Conservation (phyloP, 108 stramenopile genomes). For the Cyclotella sp. region DNA sequence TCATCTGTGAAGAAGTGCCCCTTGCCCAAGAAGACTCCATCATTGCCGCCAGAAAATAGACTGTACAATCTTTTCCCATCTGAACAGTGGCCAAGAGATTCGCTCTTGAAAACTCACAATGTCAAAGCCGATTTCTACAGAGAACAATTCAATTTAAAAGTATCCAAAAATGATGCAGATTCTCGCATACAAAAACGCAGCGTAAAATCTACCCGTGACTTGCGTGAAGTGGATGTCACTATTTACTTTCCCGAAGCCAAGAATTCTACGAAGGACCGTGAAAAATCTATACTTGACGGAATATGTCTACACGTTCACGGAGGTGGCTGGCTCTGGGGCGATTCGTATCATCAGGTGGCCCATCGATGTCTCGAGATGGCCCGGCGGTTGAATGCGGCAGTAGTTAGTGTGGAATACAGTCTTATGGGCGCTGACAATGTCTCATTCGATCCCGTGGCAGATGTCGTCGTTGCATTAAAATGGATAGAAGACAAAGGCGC, state of each 20-base stretch:
- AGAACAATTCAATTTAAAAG: constrained; percentile 42
- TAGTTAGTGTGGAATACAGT: constrained; percentile 50
- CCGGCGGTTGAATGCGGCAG: constrained; percentile 30
- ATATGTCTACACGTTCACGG: constrained; percentile 54
- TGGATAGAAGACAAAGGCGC: constrained; percentile 44
- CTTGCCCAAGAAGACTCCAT: constrained; percentile 33
- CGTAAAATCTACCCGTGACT: not conserved
- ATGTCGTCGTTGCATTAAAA: constrained; percentile 33
- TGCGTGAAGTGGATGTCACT: constrained; percentile 38
- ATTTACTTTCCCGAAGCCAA: constrained; percentile 30
- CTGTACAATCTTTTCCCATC: constrained; percentile 4
- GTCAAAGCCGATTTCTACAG: constrained; percentile 39
- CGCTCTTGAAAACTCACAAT: constrained; percentile 19
- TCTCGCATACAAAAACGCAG: constrained; percentile 18
- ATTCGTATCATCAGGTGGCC: constrained; percentile 50
- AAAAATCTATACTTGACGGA: constrained; percentile 19
- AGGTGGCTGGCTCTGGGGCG: constrained; percentile 53
- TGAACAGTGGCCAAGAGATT: not conserved
- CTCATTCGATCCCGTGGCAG: constrained; percentile 46
- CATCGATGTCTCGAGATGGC: constrained; percentile 58
- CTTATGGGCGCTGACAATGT: not conserved
- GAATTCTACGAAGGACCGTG: not conserved
- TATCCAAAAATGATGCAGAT: constrained; percentile 6
- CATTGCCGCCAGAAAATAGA: constrained; percentile 16
- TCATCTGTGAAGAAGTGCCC: constrained; percentile 23